Base-by-base conservation (phyloP, 345 rosid species). In the Noccaea bulbosa region DNA sequence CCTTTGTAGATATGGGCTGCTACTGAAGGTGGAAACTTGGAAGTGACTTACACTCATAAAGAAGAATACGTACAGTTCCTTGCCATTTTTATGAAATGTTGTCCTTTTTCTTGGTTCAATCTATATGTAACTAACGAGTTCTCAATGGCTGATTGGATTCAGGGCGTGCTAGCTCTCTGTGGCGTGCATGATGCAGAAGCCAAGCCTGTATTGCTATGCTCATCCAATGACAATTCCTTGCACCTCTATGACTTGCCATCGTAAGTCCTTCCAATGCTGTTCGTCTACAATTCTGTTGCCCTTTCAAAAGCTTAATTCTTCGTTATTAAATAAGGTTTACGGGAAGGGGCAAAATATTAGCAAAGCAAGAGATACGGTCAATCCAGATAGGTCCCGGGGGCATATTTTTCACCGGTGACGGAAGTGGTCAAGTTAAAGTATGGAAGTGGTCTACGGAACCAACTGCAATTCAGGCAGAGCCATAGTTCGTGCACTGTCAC, bases 351-450 rank as follows among this genome's bases (percentile, higher is more conserved):
- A 95, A 88, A 81, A 95, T 92, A 37, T 86, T 84, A 62, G 81
- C 89, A 4, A 91, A 87, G 75, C 79, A 88, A 69, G 98, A 95
- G 87, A 78, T 95, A 63, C 87, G 97, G 37, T 84, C 91, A 35
- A 81, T 95, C 56, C 88, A 92, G 65, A 52, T 81, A 0, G 96
- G 98, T 44, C 99, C 97, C 0, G 91, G 85, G 7, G 96, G 96
- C 41, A 57, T 95, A 72, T 95, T 95, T 78, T 95, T 95, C 74
- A 88, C 97, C 0, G 97, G 99, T 4, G 99, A 95, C 55, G 98
- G 96, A 70, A 87, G 86, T 22, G 98, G 98, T 51, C 86, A 81
- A 80, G 97, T 88, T 62, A 88, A 80, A 84, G 99, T 95, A 46
- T 95, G 98, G 99, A 87, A 85, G 24, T 92, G 93, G 87, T 78